Evolutionary conservation across 257 asterid species (phyloP).

Genomic region (Agastache rugosa): DNA sequence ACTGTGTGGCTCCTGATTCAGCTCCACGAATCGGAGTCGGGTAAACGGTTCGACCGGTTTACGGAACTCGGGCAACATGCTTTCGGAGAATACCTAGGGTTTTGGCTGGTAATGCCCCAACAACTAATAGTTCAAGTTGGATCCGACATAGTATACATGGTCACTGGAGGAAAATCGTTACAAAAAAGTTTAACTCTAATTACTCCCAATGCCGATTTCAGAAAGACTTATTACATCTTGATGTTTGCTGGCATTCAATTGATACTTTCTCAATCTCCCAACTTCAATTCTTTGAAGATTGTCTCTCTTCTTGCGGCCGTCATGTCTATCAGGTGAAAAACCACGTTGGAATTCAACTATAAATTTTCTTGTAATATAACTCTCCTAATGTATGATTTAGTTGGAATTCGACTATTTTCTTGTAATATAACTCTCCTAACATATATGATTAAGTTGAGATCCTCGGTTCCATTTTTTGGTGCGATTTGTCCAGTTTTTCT

Average conservation of each 20-base stretch:
- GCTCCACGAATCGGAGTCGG: slow-evolving; percentile 45
- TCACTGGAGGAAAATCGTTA: slow-evolving; percentile 63
- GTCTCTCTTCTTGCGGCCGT: slow-evolving; percentile 53
- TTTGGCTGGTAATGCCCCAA: slow-evolving; percentile 50
- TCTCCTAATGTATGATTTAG: too few relatives aligned
- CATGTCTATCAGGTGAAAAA: slow-evolving; percentile 46
- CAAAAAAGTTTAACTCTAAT: slow-evolving; percentile 30
- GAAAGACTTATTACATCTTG: slow-evolving; percentile 42
- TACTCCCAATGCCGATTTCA: slow-evolving; percentile 13
- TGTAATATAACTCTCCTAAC: too few relatives aligned
- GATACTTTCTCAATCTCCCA: slow-evolving; percentile 51
- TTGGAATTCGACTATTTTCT: too few relatives aligned
- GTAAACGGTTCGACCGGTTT: slow-evolving; percentile 48
- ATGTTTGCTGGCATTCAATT: slow-evolving; percentile 44
- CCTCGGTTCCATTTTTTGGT: too few relatives aligned
- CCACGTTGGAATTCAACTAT: too few relatives aligned
- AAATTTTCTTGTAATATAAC: too few relatives aligned
- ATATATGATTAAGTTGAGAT: too few relatives aligned
- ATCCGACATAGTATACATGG: slow-evolving; percentile 53
- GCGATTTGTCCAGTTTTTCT: too few relatives aligned
- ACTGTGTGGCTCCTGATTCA: slow-evolving; percentile 47
- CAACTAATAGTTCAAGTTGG: slow-evolving; percentile 52
- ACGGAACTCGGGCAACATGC: slow-evolving; percentile 46
- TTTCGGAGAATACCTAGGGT: slow-evolving; percentile 43
- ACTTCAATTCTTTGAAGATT: slow-evolving; percentile 52